Percentiles rank a stretch among this genome's conserved stretches.
Evolutionary conservation across 2,329 filamentous ascomycete genomes (phyloP).

Genomic region (Sarocladium oryzae): DNA sequence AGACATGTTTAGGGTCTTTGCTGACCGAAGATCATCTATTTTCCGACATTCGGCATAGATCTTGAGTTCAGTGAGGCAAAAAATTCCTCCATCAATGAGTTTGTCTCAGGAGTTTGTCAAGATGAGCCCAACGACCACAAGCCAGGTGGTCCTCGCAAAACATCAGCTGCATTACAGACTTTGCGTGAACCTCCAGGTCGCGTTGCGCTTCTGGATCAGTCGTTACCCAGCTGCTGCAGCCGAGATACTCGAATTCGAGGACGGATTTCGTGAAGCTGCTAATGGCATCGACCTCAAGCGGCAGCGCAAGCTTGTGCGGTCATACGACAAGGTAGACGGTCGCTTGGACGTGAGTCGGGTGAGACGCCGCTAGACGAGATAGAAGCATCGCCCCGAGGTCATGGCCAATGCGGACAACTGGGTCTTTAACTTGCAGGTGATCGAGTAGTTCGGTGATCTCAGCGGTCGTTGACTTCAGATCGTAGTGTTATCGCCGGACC

Average conservation of each 20-base stretch:
- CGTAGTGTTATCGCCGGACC: constrained; percentile 21
- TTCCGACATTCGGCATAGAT: too few species aligned
- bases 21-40: too few species aligned
- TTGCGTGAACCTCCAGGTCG: constrained; percentile 18
- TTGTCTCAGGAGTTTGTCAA: too few species aligned
- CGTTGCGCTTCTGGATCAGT: constrained; percentile 13
- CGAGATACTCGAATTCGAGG: constrained; percentile 23
- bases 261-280: constrained; percentile 24
- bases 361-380: constrained; percentile 21
- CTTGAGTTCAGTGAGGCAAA: too few species aligned
- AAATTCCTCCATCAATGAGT: too few species aligned
- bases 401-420: constrained; percentile 36
- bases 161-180: constrained; percentile 22
- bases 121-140: too few species aligned
- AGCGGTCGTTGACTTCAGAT: constrained; percentile 23
- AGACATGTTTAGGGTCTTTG: too few species aligned
- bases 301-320: constrained; percentile 19
- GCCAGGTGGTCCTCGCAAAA: constrained; percentile 24
- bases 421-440: constrained; percentile 21
- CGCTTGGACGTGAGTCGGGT: constrained; percentile 16
- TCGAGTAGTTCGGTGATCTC: constrained; percentile 28
- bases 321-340: constrained; percentile 25
- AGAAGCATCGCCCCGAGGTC: constrained; percentile 28
- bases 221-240: constrained; percentile 25
- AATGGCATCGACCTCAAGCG: constrained; percentile 24